Base-by-base conservation (phyloP, 148 eudicot genomes). In the Polygonum aviculare region DNA sequence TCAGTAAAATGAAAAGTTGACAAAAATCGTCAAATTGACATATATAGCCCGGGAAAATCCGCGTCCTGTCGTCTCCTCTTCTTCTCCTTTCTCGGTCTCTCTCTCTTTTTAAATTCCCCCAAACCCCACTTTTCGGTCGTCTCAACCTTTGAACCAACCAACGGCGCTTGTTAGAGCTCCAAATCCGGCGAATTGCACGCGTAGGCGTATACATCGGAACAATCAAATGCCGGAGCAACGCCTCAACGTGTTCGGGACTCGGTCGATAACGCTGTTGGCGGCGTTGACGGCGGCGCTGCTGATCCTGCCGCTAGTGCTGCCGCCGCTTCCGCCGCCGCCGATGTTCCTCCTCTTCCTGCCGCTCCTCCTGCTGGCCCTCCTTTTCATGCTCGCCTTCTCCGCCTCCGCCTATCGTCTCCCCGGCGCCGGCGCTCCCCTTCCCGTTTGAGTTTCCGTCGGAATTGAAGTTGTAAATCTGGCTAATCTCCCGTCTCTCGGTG, bases 301-400 rank as follows among this genome's bases (percentile, higher is more conserved):
- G 31, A 67, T 76, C 6, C 73, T 74, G 75, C 89, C 91, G 47
- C 79, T 81, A 67, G 77, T 84, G 41, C 69, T 88, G 22, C 88
- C 86, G 65, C 82, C 86, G 4, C 57, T 80, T 26, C 91, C 89
- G 18, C 87, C 87, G 4, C 91, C 91, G 33, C 91, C 89, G 12
- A 50, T 71, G 12, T 55, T 69, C 52, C 47, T 88, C 44, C 83
- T 88, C 4, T 55, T 75, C 31, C 12, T 88, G 19, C 91, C 91
- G n/a, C 45, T 86, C 5, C 18, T 81, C 63, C 80, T 88, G 7
- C 70, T 88, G 44, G 82, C 51, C 0, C 67, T 82, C 26, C 79
- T 88, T 10, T 50, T 84, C 2, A 38, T 78, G 60, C 33, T 88
- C 45, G 87, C 81, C 35, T 77, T 80, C 38, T 62, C 72, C 72